These are phyloP conservation scores for Polygonum aviculare DNA, from an alignment of 148 eudicot genomes.

Conservation along the genomic window DNA sequence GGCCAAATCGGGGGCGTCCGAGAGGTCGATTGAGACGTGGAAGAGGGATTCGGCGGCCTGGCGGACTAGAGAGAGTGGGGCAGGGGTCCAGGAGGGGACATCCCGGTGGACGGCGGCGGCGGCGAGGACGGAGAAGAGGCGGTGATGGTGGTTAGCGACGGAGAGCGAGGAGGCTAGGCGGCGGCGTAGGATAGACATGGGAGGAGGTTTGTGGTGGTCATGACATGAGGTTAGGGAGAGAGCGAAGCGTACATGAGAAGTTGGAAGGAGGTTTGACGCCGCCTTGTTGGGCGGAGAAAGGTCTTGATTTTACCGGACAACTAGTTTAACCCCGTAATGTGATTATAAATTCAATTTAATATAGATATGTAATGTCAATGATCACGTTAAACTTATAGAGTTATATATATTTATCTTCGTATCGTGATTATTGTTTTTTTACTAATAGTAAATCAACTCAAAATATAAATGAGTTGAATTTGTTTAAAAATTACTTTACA, in stretches of 20 bases:
- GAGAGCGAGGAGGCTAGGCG: constrained; percentile 21
- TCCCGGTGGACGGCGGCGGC: constrained; percentile 52
- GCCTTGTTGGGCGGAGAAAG: not conserved
- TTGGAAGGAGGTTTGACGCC: not conserved
- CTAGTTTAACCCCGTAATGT: no score
- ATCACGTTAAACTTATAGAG: no score
- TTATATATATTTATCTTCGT: no score
- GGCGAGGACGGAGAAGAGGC: constrained; percentile 28
- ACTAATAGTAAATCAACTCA: no score
- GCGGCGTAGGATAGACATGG: constrained; percentile 43
- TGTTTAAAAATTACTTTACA: no score
- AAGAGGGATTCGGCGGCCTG: constrained; percentile 82
- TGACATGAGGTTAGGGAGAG: constrained; percentile 21
- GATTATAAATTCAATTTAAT: no score
- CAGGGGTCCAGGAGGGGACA: constrained; percentile 42
- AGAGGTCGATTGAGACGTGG: constrained; percentile 66
- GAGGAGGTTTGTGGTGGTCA: constrained; percentile 14
- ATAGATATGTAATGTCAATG: no score
- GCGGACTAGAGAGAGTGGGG: constrained; percentile 42
- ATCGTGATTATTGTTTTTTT: no score
- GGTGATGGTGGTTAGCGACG: constrained; percentile 22
- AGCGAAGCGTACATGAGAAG: not conserved
- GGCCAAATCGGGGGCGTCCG: constrained; percentile 53
- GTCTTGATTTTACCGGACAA: not conserved
- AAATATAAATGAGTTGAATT: no score